These are phyloP conservation scores for Gloeophyllum trabeum DNA, from an alignment of 768 basidiomycete species.

Conservation along the genomic window DNA sequence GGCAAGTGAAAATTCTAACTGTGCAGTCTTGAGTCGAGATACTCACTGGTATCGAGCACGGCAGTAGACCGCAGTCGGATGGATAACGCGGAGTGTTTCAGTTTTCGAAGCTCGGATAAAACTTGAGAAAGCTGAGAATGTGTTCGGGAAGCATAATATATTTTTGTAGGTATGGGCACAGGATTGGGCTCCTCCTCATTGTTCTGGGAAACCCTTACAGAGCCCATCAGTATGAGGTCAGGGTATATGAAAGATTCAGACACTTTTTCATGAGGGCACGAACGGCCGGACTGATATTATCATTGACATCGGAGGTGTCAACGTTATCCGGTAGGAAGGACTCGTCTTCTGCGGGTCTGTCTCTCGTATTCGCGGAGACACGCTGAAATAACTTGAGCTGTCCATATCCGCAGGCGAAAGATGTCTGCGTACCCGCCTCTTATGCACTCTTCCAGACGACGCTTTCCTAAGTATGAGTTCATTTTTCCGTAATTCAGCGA, in stretches of 20 bases:
- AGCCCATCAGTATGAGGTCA: no score
- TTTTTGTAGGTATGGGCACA: constrained; percentile 63
- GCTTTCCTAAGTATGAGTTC: constrained; percentile 36
- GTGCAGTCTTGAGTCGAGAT: no score
- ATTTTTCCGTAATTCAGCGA: constrained; percentile 48
- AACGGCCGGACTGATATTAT: constrained; percentile 68
- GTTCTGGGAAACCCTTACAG: no score
- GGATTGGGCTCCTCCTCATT: no score
- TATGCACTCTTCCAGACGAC: constrained; percentile 65
- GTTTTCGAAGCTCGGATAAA: constrained; percentile 69
- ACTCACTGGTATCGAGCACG: no score
- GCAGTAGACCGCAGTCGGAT: no score
- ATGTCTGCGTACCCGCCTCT: background rate
- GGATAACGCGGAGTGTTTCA: constrained; percentile 36
- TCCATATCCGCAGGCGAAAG: constrained; percentile 1
- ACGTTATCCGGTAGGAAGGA: constrained; percentile 64
- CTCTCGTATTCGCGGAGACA: constrained; percentile 39
- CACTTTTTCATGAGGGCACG: constrained; percentile 74
- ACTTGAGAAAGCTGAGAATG: constrained; percentile 94
- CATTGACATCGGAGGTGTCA: constrained; percentile 17
- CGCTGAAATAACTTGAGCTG: constrained; percentile 7
- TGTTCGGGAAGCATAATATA: constrained; percentile 91
- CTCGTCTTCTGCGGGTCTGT: constrained; percentile 41
- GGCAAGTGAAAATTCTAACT: no score
- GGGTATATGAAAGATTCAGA: no score